Percentiles rank a stretch among this genome's conserved stretches.
These are phyloP conservation scores for Odonthalia washingtoniensis DNA, from an alignment of 31 red algal genomes.

Conservation along the genomic window DNA sequence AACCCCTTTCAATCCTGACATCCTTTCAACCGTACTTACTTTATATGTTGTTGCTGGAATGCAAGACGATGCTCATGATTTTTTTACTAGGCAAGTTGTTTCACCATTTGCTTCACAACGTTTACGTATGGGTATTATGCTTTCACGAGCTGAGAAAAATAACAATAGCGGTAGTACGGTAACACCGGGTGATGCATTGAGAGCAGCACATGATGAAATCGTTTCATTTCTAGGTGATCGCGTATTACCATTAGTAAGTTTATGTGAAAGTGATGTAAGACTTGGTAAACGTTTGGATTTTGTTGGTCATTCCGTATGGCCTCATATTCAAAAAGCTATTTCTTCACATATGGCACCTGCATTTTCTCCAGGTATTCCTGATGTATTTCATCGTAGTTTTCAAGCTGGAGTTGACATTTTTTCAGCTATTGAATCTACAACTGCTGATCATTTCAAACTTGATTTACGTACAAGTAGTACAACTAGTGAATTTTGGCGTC, in stretches of 20 bases:
- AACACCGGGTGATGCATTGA: constrained; percentile 64
- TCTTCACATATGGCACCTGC: constrained; percentile 57
- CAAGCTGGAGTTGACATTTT: constrained; percentile 60
- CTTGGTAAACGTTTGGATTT: constrained; percentile 68
- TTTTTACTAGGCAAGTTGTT: constrained; percentile 72
- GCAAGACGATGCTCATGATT: constrained; percentile 56
- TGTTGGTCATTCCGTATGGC: constrained; percentile 81
- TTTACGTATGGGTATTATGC: constrained; percentile 51
- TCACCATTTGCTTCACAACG: constrained; percentile 48
- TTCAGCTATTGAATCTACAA: constrained; percentile 53
- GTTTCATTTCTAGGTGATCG: constrained; percentile 59
- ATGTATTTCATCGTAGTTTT: constrained; percentile 78
- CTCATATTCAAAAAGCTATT: constrained; percentile 65
- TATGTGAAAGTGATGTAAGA: constrained; percentile 53
- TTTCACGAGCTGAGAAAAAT: constrained; percentile 49
- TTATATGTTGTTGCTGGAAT: constrained; percentile 70
- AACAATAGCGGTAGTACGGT: neutral
- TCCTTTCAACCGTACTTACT: constrained; percentile 52
- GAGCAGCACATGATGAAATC: constrained; percentile 56
- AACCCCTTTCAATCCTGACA: constrained; percentile 31
- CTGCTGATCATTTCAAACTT: constrained; percentile 34
- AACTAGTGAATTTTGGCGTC: constrained; percentile 62
- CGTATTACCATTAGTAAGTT: constrained; percentile 64
- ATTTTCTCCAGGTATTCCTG: constrained; percentile 81
- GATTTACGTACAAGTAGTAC: constrained; percentile 26